A percentile compares a stretch with the other conserved stretches of the same genome.
Evolutionary conservation across 169 alveolate genomes (phyloP).

Genomic region (Neospora caninum): DNA sequence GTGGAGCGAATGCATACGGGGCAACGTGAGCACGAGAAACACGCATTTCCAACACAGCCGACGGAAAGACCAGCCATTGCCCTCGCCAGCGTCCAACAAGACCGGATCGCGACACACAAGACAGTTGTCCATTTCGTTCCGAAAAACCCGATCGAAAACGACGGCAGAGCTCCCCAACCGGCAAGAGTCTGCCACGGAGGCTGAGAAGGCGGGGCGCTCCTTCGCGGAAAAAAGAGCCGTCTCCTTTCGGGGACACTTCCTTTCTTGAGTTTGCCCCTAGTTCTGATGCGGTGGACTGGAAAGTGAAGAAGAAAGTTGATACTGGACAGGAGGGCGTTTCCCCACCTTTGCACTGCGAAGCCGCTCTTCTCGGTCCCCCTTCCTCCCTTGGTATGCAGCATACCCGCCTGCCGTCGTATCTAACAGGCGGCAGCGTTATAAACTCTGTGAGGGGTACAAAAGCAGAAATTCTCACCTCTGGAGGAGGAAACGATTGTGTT

Average conservation of each 20-base stretch:
- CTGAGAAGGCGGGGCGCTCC: too few species aligned
- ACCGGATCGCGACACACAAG: too few species aligned
- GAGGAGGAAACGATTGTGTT: conserved; percentile 92
- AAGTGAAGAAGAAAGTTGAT: neutral
- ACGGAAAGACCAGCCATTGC: too few species aligned
- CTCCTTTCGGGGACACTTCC: neutral
- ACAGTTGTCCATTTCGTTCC: too few species aligned
- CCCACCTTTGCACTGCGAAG: neutral
- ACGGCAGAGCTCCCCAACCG: too few species aligned
- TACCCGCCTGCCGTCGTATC: neutral
- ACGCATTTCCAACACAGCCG: too few species aligned
- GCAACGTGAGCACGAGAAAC: too few species aligned
- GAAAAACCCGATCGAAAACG: too few species aligned
- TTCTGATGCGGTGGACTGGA: neutral
- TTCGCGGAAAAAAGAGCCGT: neutral
- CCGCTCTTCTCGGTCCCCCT: neutral
- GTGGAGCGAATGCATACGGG: too few species aligned
- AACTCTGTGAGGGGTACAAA: neutral
- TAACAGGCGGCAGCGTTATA: neutral
- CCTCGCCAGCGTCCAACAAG: too few species aligned
- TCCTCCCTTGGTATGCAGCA: neutral
- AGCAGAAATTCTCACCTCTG: conserved; percentile 81
- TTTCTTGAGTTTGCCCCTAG: neutral
- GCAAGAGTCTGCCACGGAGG: too few species aligned
- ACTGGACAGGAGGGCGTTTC: neutral